Evolutionary conservation across 1,284 basidiomycete genomes (phyloP), one percentile per base, ranked within the genome.

Genomic region (Melampsora larici-populina): DNA sequence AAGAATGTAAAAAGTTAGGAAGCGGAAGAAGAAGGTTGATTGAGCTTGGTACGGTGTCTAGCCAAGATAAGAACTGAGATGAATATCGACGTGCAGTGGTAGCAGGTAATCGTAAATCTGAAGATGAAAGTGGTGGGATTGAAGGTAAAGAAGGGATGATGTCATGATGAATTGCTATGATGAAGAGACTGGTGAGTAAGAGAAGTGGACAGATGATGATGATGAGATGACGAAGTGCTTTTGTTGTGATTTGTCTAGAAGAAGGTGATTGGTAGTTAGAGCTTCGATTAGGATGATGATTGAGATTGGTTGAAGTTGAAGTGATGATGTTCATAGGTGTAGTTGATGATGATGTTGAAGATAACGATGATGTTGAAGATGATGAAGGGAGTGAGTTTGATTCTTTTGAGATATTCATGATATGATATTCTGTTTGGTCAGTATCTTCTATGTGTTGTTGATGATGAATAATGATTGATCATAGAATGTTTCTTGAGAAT

Each of bases 131-230:
- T 24, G 55, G n/a, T 24, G 55, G 29, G 55, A 29, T 24, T 60
- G 29, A 60, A 60, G 55, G 55, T 29, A 60, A 60, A 8, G 29
- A 60, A 29, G 55, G 55, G 8, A 60, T 24, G n/a, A 24, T 60
- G 29, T 60, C 55, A 60, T 24, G 29, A 60, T 24, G 55, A 29
- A 29, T 60, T 24, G n/a, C n/a, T 60, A 29, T 24, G 55, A 60
- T 60, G 55, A 29, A 60, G 55, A 60, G 55, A 29, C n/a, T 60
- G 55, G 55, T 60, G 29, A 60, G 29, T 60, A 60, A 60, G 55
- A 60, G n/a, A 60, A 29, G 29, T 9, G 55, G 29, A 21, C n/a
- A 60, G 17, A 60, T 24, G 8, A 60, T 60, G n/a, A 29, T 24
- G 55, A 29, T 24, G 29, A 60, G n/a, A 29, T 60, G 55, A 60